Base-by-base conservation (phyloP, 1,284 basidiomycete species). In the Chiua sp. region DNA sequence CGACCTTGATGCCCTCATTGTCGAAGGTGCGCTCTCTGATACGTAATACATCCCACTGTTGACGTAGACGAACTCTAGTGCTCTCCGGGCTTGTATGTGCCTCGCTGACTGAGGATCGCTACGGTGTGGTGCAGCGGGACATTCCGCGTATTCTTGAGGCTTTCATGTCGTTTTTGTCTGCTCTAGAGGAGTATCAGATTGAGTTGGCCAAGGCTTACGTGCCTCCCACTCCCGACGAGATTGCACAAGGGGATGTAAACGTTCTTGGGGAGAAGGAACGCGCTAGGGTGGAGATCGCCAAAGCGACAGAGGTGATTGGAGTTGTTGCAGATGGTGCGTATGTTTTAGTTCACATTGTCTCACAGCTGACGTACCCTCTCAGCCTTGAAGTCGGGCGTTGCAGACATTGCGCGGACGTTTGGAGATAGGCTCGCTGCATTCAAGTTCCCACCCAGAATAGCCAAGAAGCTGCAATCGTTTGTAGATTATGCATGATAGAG, bases 81-180 rank as follows among this genome's bases (percentile, higher is more conserved):
- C 77, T 95, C 3, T 84, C 88, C 0, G 81, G 83, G 52, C 78
- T 94, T n/a, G 79, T 85, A 7, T 87, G 87, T 59, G 85, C 87
- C 2, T 94, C 93, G 8, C 76, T 94, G 35, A 79, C 79, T 3
- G 93, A 94, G 72, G 93, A 96, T 74, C 80, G 83, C 30, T 94
- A 90, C 67, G 93, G 93, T 15, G 84, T 89, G 51, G 91, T 93
- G 10, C 93, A 95, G 71, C 80, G 90, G 8, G 91, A 94, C 69
- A 92, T 93, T 30, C 91, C 93, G 0, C 85, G 85, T 56, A 86
- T 93, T 26, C 73, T 96, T 12, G 93, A 94, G 73, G 88, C 88
- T 0, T 78, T 94, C 65, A 69, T 90, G 20, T 81, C 82, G 3
- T 92, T 88, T 76, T 80, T 92, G 22, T 71, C 74, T 3, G 87